Base-by-base conservation (phyloP, 164 flowering plant species). In the Chimonanthus salicifolius region DNA sequence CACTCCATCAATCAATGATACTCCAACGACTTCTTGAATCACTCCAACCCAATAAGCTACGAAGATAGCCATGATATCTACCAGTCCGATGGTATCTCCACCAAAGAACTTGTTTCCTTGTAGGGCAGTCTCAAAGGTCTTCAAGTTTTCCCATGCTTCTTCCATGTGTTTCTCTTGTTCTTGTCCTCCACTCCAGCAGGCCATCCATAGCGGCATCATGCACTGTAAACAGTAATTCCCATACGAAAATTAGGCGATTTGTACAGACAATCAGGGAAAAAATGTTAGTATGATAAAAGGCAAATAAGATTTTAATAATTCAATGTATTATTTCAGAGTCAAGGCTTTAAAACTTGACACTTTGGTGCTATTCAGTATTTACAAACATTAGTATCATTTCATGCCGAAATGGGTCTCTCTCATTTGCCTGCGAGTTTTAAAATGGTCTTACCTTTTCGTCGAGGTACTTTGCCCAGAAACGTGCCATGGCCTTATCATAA, bases 141-240 rank as follows among this genome's bases (percentile, higher is more conserved):
- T 65, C 58, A 82, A 60, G 8, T 74, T 86, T 77, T 76, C 78
- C 7, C 3, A 13, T 18, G 71, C 46, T 20, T 81, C 81, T 70
- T 73, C 15, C 8, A 51, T 15, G 18, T 77, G 80, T 71, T 79
- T 76, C 62, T 71, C 78, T 63, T 79, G 80, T 5, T 73, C 77
- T 64, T 78, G 80, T 58, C 82, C 83, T 21, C 76, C 9, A 54
- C 47, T 66, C 68, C 47, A 66, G 48, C 15, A 11, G 68, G 48
- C 46, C 68, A 66, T 45, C 48, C 68, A 45, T 9, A 11, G 6
- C 4, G 7, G 48, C 68, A 10, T 45, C 33, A 45, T 4, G 15
- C 68, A 66, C 47, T 66, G 68, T 8, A 5, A 7, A 63, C 44
- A 63, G n/a, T 11, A 20, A 10, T 0, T 54, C 5, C 0, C n/a